Evolutionary conservation across 352 stramenopile genomes (phyloP).

Genomic region (Pythium folliculosum): DNA sequence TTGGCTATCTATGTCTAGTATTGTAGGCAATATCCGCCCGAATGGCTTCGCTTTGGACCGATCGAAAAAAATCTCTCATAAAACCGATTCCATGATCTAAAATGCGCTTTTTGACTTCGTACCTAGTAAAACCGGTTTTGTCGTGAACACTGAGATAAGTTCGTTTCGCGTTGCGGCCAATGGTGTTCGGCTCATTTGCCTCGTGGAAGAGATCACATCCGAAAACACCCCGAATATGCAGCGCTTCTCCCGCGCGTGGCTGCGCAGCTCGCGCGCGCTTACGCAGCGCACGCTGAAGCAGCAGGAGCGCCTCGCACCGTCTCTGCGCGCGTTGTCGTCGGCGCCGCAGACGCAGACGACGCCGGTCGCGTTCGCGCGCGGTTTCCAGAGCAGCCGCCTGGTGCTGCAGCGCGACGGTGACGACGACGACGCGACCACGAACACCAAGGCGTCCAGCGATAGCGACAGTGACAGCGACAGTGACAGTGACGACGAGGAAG

Average conservation of each 20-base stretch:
- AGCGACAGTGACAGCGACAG: slow-evolving; percentile 4
- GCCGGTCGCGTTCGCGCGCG: background rate
- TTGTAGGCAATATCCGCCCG: too few species aligned
- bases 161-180: background rate
- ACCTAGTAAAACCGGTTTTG: background rate
- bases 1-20: background rate
- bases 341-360: background rate
- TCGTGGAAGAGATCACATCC: slow-evolving; percentile 8
- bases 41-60: slow-evolving; percentile 11
- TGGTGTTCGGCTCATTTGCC: background rate
- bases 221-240: slow-evolving; percentile 5
- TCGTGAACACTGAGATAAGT: background rate
- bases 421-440: slow-evolving; percentile 7
- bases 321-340: background rate
- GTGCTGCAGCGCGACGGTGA: slow-evolving; percentile 6
- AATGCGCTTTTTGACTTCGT: slow-evolving; percentile 2
- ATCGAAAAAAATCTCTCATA: slow-evolving; percentile 12
- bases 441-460: background rate
- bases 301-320: background rate
- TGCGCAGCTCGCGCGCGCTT: background rate
- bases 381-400: slow-evolving; percentile 19
- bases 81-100: background rate
- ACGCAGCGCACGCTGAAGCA: background rate
- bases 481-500: slow-evolving; percentile 19
- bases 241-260: slow-evolving; percentile 13